Conservation (phyloP, 2,329 filamentous ascomycete genomes). For the Colletotrichum brevisporum region DNA sequence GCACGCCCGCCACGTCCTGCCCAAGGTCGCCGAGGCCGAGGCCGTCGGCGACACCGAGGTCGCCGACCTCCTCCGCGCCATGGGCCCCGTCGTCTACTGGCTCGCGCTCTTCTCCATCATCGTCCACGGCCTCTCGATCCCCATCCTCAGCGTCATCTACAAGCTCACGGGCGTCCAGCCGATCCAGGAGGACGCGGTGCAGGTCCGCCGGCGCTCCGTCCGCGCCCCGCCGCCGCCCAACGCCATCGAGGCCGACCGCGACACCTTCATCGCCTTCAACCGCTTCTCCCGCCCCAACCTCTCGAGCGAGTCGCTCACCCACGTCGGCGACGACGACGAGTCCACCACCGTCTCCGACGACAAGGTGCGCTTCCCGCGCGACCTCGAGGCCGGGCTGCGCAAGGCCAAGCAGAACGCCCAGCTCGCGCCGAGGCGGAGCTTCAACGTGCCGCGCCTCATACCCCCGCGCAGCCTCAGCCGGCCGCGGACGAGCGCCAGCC, state of each 20-base stretch:
- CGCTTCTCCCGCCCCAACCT: constrained; percentile 59
- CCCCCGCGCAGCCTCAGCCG: constrained; percentile 15
- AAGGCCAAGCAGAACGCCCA: constrained; percentile 13
- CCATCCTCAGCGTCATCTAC: constrained; percentile 57
- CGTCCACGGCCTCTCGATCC: constrained; percentile 64
- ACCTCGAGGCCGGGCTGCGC: constrained; percentile 24
- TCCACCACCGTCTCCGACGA: constrained; percentile 13
- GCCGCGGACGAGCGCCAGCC: constrained; percentile 11
- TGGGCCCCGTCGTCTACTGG: constrained; percentile 58
- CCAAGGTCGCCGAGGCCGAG: constrained; percentile 47
- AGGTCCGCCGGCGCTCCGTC: constrained; percentile 55
- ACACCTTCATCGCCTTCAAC: constrained; percentile 62
- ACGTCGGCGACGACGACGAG: constrained; percentile 10
- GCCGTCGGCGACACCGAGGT: constrained; percentile 54
- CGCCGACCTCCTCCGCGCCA: constrained; percentile 52
- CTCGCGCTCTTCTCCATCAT: constrained; percentile 59
- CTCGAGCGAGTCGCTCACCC: constrained; percentile 11
- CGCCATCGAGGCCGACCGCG: constrained; percentile 53
- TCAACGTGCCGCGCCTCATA: constrained; percentile 14
- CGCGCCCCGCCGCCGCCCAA: constrained; percentile 55
- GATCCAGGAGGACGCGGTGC: constrained; percentile 58
- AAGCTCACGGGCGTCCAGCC: constrained; percentile 54
- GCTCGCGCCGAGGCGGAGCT: constrained; percentile 14
- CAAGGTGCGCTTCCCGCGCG: constrained; percentile 13
- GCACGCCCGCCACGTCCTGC: constrained; percentile 59